Evolutionary conservation across 2,329 filamentous ascomycete genomes (phyloP).

Genomic region (Remersonia thermophila): DNA sequence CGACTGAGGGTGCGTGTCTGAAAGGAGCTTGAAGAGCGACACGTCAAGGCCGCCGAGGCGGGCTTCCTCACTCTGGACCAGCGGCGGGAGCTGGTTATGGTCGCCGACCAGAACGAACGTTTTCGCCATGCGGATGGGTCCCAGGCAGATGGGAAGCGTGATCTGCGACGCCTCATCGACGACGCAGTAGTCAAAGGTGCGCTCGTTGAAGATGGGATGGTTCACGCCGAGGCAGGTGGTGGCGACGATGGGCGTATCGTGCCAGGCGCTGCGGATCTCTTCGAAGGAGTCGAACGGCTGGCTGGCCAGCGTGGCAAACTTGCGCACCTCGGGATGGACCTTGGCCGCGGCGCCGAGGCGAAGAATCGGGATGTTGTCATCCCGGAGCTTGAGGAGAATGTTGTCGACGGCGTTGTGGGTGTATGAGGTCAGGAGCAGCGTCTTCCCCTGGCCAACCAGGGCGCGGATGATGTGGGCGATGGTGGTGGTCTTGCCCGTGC

Average conservation of each 20-base stretch:
- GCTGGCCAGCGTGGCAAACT: constrained; percentile 70
- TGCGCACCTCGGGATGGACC: constrained; percentile 74
- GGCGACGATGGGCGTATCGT: constrained; percentile 77
- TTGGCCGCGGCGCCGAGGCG: constrained; percentile 79
- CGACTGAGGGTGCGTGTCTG: constrained; percentile 72
- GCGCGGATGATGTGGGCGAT: constrained; percentile 95
- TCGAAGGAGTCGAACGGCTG: constrained; percentile 66
- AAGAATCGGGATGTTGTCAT: constrained; percentile 65
- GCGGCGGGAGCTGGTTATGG: constrained; percentile 86
- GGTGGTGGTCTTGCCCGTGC: constrained; percentile 95
- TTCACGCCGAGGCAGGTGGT: constrained; percentile 90
- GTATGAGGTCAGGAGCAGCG: constrained; percentile 84
- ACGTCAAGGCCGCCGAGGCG: constrained; percentile 77
- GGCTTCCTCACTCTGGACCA: constrained; percentile 87
- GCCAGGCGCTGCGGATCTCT: constrained; percentile 72
- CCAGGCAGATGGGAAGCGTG: constrained; percentile 85
- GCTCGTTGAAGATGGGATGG: constrained; percentile 76
- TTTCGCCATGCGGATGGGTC: constrained; percentile 81
- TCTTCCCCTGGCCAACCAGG: constrained; percentile 78
- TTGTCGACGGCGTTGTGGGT: constrained; percentile 98
- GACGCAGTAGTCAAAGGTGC: constrained; percentile 94
- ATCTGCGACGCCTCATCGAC: constrained; percentile 98
- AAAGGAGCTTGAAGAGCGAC: constrained; percentile 86
- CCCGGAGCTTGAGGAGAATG: constrained; percentile 80
- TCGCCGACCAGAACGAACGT: constrained; percentile 94